Base-by-base conservation (phyloP, 2,329 filamentous ascomycete genomes). In the Fusarium torreyae region DNA sequence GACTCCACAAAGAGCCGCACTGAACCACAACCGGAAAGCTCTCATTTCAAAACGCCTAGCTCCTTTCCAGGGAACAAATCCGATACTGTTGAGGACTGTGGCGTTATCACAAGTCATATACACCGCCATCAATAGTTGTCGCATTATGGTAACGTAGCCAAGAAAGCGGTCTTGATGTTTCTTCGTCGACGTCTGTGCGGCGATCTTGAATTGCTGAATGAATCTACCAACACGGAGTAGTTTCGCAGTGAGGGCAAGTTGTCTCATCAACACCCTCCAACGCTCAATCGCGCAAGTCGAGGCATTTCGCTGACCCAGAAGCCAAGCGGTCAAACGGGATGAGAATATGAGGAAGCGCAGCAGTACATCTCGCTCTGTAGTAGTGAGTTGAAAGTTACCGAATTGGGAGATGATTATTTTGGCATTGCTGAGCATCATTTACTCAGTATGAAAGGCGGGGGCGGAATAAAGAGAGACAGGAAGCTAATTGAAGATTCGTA, bases 71-170 rank as follows among this genome's bases (percentile, higher is more conserved):
- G 63, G 63, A 5, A 64, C 40, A 7, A 68, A 57, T 24, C 64
- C 57, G 28, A 68, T 67, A n/a, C 63, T 68, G 42, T 68, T 58
- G 11, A 58, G 36, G 15, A 68, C 38, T 7, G 64, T 68, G 7
- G 43, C 48, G 2, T 59, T 68, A 38, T 68, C 58, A 18, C 49
- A 59, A 8, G 43, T 53, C 39, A 68, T 7, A 11, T 54, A 64
- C 6, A 53, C 63, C 6, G 64, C 64, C 15, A 40, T 46, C 15
- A 68, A 20, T 2, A 50, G 22, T 18, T 68, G 64, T 14, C 64
- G 64, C n/a, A 58, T 24, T 22, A 64, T n/a, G 1, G 58, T 64
- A 13, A 64, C 15, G 15, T 50, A 42, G 8, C n/a, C 48, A 13
- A 67, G 31, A 15, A 64, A 68, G 14, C 9, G n/a, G 9, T 63